Base-by-base conservation (phyloP, 768 basidiomycete species). In the Xerocomus potaroensis region DNA sequence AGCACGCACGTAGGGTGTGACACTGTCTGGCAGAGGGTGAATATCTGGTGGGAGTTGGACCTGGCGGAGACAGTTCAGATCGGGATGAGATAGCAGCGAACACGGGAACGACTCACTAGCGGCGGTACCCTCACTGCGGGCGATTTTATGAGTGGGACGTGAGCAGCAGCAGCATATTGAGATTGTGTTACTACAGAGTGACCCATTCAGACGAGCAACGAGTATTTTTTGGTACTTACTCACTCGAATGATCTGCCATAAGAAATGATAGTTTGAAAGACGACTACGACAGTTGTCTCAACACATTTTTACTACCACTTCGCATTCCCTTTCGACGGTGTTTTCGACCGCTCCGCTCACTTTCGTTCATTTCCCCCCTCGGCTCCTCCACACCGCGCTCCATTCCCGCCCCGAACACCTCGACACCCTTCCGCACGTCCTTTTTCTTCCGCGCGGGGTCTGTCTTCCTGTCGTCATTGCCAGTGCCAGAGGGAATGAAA, bases 21-120 rank as follows among this genome's bases (percentile, higher is more conserved):
- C 84, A 29, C 87, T 87, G 21, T 93, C 89, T 4, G 95, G 95
- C 1, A 98, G 74, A 0, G 95, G 95, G 56, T 97, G 94, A 19
- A 98, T 91, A 59, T 97, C 93, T 38, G 79, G 85, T 4, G 95
- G 91, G 4, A 92, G 72, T 53, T 85, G 76, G 22, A 96, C 80
- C 94, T 97, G 48, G 24, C 32, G 29, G 19, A 15, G 16, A n/a
- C n/a, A 9, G 0, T 21, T 54, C 31, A 50, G 50, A 34, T 21
- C 16, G 10, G 10, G 11, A 22, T n/a, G 23, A 19, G 30, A 33
- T n/a, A 41, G 12, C 16, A 8, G n/a, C n/a, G n/a, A n/a, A 12
- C 16, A 14, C 7, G 24, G 6, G 23, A 29, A 33, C 10, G 39
- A 60, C 76, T 15, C 55, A 94, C 94, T 10, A 83, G 84, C 55